Evolutionary conservation across 805 yeast genomes (phyloP).

Genomic region (Metschnikowia corniflorae): DNA sequence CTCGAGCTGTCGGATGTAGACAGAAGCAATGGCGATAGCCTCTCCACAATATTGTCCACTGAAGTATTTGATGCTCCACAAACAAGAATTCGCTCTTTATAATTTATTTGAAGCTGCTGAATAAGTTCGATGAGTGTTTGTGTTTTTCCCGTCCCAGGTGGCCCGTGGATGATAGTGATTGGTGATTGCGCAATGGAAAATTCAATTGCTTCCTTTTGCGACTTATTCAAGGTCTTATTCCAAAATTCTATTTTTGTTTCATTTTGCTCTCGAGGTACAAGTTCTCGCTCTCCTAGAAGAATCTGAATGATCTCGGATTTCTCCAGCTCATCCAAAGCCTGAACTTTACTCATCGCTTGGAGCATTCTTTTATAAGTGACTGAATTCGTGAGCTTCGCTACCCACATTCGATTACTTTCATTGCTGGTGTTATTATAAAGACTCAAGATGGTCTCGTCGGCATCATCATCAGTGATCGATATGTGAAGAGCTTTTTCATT

Average conservation of each 20-base stretch:
- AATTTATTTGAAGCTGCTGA: slow-evolving; percentile 56
- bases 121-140: slow-evolving; percentile 80
- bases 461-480: slow-evolving; percentile 51
- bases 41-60: slow-evolving; percentile 85
- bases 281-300: slow-evolving; percentile 44
- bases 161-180: slow-evolving; percentile 66
- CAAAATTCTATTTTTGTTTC: slow-evolving; percentile 24
- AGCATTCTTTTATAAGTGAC: slow-evolving; percentile 77
- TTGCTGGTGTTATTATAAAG: slow-evolving; percentile 42
- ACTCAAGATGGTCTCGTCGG: slow-evolving; percentile 46
- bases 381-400: slow-evolving; percentile 64
- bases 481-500: slow-evolving; percentile 47
- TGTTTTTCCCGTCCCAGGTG: slow-evolving; percentile 83
- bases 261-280: slow-evolving; percentile 20
- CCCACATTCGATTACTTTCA: slow-evolving; percentile 51
- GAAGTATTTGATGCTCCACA: slow-evolving; percentile 95
- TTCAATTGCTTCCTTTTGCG: slow-evolving; percentile 71
- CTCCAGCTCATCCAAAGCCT: slow-evolving; percentile 42
- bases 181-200: slow-evolving; percentile 58
- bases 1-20: background rate
- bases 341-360: slow-evolving; percentile 64
- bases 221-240: slow-evolving; percentile 51
- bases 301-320: slow-evolving; percentile 37
- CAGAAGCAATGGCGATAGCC: slow-evolving; percentile 44
- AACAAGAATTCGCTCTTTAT: slow-evolving; percentile 58